Evolutionary conservation across 176 grass and related monocot genomes (phyloP), one percentile per base, ranked within the genome.

Genomic region (Musa schizocarpa): DNA sequence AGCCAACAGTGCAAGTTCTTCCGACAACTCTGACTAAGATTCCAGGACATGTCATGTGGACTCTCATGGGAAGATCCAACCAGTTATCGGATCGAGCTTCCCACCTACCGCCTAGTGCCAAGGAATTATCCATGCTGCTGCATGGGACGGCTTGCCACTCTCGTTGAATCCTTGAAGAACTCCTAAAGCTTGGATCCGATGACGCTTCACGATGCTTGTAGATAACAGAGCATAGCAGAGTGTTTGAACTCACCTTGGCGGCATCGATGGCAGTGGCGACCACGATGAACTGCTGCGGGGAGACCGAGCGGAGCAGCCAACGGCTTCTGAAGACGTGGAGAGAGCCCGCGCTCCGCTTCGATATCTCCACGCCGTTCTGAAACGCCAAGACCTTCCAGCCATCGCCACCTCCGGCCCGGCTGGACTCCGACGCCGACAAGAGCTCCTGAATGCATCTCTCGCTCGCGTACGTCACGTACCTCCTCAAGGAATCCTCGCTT

Each of bases 401-500:
- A 56, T 86, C 89, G 53, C 80, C 83, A 3, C 9, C 56, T 11
- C 51, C 77, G 27, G 29, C 74, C 2, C 78, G 84, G 17, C 85
- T 80, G 24, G 86, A 81, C 66, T 98, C 94, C 1, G 95, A 99
- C 56, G 91, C 95, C 13, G 95, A 77, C 13, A 99, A 85, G 52
- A 94, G 88, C 82, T 99, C 95, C 81, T 99, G 95, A 79, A 99
- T 99, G 88, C 91, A 99, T 72, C 88, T 87, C 91, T 99, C 91
- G 53, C 95, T 99, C 8, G 95, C 95, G 54, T 92, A 92, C 63
- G 86, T 84, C 72, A 99, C 95, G 11, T 94, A 99, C 80, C 95
- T 86, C 76, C 85, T 79, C 74, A 99, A 2, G 0, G 95, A 99
- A 62, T 99, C 95, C 76, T 99, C 95, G 14, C 95, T 99, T 3